These are phyloP conservation scores for Yamadazyma oceani DNA, from an alignment of 1,139 yeast species.

Conservation along the genomic window DNA sequence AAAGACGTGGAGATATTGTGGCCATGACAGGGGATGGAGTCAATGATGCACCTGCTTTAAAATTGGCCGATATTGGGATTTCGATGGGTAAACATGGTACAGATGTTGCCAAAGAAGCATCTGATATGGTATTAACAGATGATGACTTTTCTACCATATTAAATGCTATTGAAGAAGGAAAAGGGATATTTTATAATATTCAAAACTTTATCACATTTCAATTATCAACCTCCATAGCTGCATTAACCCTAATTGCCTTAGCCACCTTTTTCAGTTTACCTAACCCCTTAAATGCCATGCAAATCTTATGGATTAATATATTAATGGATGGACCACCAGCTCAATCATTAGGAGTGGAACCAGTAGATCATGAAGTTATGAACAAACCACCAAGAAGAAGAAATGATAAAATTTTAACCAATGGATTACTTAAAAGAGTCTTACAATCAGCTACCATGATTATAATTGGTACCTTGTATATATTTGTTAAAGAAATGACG, in stretches of 20 bases:
- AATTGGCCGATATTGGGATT: constrained; percentile 95
- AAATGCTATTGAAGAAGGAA: constrained; percentile 93
- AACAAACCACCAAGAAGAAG: constrained; percentile 89
- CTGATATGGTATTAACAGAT: constrained; percentile 96
- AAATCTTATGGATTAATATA: constrained; percentile 94
- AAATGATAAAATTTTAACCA: constrained; percentile 76
- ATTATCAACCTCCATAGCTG: constrained; percentile 93
- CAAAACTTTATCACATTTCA: constrained; percentile 94
- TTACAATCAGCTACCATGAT: constrained; percentile 73
- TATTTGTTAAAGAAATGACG: constrained; percentile 80
- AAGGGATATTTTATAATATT: constrained; percentile 91
- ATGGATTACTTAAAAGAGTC: constrained; percentile 66
- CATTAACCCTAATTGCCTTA: constrained; percentile 82
- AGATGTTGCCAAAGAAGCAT: constrained; percentile 97
- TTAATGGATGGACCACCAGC: constrained; percentile 99
- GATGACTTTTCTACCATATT: constrained; percentile 93
- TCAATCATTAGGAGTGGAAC: constrained; percentile 94
- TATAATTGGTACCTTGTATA: constrained; percentile 75
- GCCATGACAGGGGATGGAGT: constrained; percentile 99
- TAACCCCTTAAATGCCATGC: constrained; percentile 98
- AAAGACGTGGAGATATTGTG: constrained; percentile 89
- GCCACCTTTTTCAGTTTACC: constrained; percentile 86
- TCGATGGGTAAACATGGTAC: constrained; percentile 98
- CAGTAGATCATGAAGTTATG: constrained; percentile 95
- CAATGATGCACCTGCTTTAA: constrained; percentile 98